phyloP scores from a whole-genome alignment of 2,329 filamentous ascomycete species.

The Cladophialophora yegresii region DNA sequence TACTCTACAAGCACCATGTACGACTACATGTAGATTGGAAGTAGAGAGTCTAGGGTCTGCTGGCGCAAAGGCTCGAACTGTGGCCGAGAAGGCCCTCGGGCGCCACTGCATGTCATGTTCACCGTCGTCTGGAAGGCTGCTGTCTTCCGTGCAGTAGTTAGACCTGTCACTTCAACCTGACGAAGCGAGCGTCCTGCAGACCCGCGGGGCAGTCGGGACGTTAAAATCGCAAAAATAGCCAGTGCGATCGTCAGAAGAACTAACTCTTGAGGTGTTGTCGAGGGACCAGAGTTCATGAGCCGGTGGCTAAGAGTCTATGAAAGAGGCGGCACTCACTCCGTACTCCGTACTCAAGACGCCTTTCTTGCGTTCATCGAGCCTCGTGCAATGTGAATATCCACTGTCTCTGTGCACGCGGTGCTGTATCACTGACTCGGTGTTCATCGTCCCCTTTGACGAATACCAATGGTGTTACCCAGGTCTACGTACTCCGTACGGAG shows the following conservation, averaged over 20 bases:
- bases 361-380: not conserved
- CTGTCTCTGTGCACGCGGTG: not conserved
- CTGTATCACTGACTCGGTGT: not conserved
- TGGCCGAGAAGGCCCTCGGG: slow-evolving; percentile 6
- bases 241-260: not conserved
- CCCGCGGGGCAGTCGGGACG: too few relatives aligned
- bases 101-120: slow-evolving; percentile 21
- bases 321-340: not conserved
- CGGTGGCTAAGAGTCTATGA: not conserved
- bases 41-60: not conserved
- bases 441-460: not conserved
- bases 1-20: not conserved
- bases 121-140: not conserved
- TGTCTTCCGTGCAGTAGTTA: slow-evolving; percentile 6
- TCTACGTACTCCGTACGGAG: too few relatives aligned
- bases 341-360: not conserved
- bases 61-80: not conserved
- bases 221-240: not conserved
- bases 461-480: not conserved
- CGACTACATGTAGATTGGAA: not conserved
- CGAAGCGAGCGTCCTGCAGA: not conserved
- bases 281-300: not conserved
- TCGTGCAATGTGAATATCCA: slow-evolving; percentile 2
- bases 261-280: not conserved
- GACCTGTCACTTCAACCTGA: not conserved